phyloP scores from a whole-genome alignment of 768 basidiomycete genomes.

The Panus rudis region DNA sequence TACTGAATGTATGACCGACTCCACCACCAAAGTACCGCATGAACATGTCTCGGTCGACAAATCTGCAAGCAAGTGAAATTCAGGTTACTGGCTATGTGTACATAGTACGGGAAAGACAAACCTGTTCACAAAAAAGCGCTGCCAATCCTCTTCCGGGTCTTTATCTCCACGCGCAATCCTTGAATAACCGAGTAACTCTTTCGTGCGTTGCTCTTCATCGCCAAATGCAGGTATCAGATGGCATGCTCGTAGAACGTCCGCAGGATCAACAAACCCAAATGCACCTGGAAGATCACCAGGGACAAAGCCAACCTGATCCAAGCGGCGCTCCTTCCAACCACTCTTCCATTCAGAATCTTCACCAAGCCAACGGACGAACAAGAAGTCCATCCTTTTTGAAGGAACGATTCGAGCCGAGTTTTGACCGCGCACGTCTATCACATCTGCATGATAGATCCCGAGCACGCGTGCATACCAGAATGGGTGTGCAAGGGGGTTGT shows the following conservation, averaged over 20 bases:
- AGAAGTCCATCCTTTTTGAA: constrained; percentile 24
- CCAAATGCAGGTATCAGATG: constrained; percentile 38
- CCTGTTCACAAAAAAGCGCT: constrained; percentile 2
- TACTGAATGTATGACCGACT: constrained; percentile 4
- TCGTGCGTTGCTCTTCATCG: constrained; percentile 16
- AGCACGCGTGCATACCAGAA: constrained; percentile 28
- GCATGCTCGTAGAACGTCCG: constrained; percentile 27
- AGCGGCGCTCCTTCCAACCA: constrained; percentile 20
- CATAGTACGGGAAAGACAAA: background rate
- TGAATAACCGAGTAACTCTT: constrained; percentile 5
- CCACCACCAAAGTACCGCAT: constrained; percentile 9
- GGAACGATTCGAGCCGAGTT: background rate
- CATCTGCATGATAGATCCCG: constrained; percentile 21
- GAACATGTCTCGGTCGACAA: constrained; percentile 11
- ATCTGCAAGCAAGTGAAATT: constrained; percentile 6
- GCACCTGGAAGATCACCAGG: constrained; percentile 17
- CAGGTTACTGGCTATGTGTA: background rate
- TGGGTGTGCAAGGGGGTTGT: constrained; percentile 14
- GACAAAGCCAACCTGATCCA: constrained; percentile 36
- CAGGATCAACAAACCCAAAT: constrained; percentile 43
- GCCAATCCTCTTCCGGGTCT: constrained; percentile 4
- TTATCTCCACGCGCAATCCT: background rate
- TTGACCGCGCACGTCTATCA: constrained; percentile 8
- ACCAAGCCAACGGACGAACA: constrained; percentile 36
- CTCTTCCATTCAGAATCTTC: constrained; percentile 16